A percentile compares a stretch with the other conserved stretches of the same genome.
These are phyloP conservation scores for Nicotiana undulata DNA, from an alignment of 257 asterid species.

Conservation along the genomic window DNA sequence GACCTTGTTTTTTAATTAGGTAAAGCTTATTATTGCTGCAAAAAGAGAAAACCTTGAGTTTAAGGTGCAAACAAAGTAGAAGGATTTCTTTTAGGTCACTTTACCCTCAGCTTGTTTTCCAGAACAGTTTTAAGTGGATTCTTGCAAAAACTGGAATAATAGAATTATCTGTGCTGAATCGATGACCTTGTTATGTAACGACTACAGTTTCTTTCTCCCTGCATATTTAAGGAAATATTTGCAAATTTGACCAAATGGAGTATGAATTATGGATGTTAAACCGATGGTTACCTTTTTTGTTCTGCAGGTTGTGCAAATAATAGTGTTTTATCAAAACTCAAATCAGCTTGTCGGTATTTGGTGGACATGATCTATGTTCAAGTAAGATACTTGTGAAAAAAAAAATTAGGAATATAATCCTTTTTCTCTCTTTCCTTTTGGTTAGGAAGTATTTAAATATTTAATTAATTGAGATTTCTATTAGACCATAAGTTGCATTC, in stretches of 20 bases:
- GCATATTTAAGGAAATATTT: neutral
- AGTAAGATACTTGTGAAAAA: slow-evolving; percentile 37
- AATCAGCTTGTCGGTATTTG: slow-evolving; percentile 9
- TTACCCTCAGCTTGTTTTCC: neutral
- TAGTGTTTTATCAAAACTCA: slow-evolving; percentile 18
- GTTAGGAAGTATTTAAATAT: neutral
- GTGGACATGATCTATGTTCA: slow-evolving; percentile 67
- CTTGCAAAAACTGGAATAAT: neutral
- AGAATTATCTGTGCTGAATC: neutral
- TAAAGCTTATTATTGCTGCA: neutral
- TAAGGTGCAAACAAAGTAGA: neutral
- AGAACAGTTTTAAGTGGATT: neutral
- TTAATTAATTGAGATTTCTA: neutral
- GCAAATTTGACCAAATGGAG: neutral
- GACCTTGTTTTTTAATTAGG: neutral
- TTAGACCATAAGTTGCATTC: neutral
- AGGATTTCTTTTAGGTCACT: neutral
- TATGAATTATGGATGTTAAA: neutral
- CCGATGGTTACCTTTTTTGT: slow-evolving; percentile 2
- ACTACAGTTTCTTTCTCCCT: neutral
- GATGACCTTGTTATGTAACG: neutral
- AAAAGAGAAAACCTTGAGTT: neutral
- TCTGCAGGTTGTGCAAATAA: slow-evolving; percentile 34
- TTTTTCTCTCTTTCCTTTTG: neutral
- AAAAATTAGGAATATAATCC: neutral